These are phyloP conservation scores for Eucalyptus guilfoylei DNA, from an alignment of 345 rosid species.

Conservation along the genomic window DNA sequence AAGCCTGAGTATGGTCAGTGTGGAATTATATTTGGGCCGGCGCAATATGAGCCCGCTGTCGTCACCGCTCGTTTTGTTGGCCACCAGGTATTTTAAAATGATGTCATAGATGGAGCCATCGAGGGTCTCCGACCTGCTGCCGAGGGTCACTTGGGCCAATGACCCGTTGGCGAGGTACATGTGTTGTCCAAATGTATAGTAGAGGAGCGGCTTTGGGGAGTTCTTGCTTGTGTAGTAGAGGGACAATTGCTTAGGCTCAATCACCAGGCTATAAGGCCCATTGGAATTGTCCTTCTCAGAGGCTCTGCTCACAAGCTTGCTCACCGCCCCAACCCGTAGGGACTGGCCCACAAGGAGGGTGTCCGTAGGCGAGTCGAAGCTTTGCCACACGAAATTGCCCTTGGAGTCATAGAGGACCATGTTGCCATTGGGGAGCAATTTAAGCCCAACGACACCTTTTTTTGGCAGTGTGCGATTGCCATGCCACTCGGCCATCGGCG, in stretches of 20 bases:
- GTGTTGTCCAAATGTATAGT: slow-evolving; percentile 1
- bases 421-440: slow-evolving; percentile 43
- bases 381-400: slow-evolving; percentile 42
- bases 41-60: not conserved
- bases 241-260: slow-evolving; percentile 28
- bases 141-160: slow-evolving; percentile 4
- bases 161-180: not conserved
- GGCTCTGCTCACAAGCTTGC: slow-evolving; percentile 40
- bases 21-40: slow-evolving; percentile 30
- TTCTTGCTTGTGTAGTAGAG: slow-evolving; percentile 21
- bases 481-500: slow-evolving; percentile 37
- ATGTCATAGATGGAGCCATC: slow-evolving; percentile 3
- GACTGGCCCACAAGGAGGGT: slow-evolving; percentile 53
- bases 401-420: slow-evolving; percentile 37
- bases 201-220: slow-evolving; percentile 11
- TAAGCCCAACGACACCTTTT: slow-evolving; percentile 48
- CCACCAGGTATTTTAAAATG: not conserved
- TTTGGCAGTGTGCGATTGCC: slow-evolving; percentile 58
- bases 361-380: slow-evolving; percentile 51
- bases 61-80: not conserved
- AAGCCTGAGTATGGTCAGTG: slow-evolving; percentile 23
- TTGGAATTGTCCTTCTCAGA: slow-evolving; percentile 2
- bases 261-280: slow-evolving; percentile 53
- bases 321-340: slow-evolving; percentile 4
- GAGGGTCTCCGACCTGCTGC: not conserved